Conservation (phyloP, 164 flowering plant species). For the Liriodendron chinense region DNA sequence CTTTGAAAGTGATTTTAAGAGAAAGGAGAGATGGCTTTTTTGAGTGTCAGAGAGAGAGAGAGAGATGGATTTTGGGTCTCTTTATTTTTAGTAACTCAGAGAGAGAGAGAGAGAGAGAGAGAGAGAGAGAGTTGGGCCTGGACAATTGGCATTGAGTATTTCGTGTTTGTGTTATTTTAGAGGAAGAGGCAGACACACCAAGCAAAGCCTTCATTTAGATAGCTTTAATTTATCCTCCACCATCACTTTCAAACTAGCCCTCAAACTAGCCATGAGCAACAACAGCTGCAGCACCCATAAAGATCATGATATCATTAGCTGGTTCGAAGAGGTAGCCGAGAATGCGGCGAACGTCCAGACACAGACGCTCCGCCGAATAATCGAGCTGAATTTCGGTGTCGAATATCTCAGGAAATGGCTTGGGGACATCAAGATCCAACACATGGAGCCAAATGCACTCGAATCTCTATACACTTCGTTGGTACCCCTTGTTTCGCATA, state of each 20-base stretch:
- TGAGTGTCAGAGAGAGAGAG: too few relatives aligned
- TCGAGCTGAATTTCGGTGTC: conserved; percentile 47
- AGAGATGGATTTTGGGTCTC: not conserved
- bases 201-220: not conserved
- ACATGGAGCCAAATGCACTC: conserved; percentile 44
- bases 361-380: conserved; percentile 56
- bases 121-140: not conserved
- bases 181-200: not conserved
- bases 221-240: not conserved
- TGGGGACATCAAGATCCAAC: conserved; percentile 39
- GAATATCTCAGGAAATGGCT: conserved; percentile 72
- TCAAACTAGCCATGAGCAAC: conserved; percentile 1
- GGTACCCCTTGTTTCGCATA: conserved; percentile 71
- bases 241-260: too few relatives aligned
- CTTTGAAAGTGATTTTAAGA: not conserved
- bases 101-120: not conserved
- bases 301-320: conserved; percentile 36
- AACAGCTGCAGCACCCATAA: conserved; percentile 4
- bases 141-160: too few relatives aligned
- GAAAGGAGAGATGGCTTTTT: too few relatives aligned
- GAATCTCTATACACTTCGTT: conserved; percentile 50
- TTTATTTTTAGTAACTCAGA: not conserved
- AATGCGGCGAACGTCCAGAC: conserved; percentile 51
- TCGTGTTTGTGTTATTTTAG: not conserved
- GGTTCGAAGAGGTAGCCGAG: conserved; percentile 64